These are phyloP conservation scores for Nothomitra cinnamomea DNA, from an alignment of 2,329 filamentous ascomycete genomes.

Conservation along the genomic window DNA sequence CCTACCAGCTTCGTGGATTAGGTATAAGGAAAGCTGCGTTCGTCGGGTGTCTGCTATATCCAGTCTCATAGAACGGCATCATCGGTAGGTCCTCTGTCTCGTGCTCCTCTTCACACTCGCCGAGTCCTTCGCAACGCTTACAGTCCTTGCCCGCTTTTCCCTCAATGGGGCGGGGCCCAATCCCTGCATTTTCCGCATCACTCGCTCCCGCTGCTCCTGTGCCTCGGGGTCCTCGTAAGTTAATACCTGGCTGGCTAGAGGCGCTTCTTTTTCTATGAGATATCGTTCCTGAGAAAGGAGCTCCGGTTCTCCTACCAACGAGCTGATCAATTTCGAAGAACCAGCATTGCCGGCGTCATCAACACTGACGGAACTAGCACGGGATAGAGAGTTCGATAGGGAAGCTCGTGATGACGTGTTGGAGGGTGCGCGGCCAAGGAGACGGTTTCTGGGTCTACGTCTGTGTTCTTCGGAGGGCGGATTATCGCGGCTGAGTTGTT, in stretches of 20 bases:
- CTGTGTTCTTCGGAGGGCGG: neutral
- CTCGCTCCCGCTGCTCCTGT: conserved; percentile 5
- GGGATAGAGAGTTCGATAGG: neutral
- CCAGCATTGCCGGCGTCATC: neutral
- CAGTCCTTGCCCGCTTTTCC: neutral
- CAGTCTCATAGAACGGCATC: neutral
- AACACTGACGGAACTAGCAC: neutral
- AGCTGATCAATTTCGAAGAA: neutral
- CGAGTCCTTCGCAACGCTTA: neutral
- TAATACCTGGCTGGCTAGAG: conserved; percentile 5
- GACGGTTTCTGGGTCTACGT: neutral
- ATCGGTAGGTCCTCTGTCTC: neutral
- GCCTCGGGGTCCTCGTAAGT: conserved; percentile 7
- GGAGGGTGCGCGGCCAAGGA: neutral
- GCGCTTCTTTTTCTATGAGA: neutral
- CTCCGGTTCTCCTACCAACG: neutral
- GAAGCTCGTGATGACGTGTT: neutral
- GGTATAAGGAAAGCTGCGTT: too few species aligned
- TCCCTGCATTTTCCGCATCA: conserved; percentile 6
- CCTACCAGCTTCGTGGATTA: too few species aligned
- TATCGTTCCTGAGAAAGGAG: neutral
- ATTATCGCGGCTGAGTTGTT: neutral
- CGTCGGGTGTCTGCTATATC: too few species aligned
- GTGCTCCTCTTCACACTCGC: neutral
- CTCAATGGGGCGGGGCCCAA: neutral